Conservation (phyloP, 441 rosid species). For the Gossypium gossypioides region DNA sequence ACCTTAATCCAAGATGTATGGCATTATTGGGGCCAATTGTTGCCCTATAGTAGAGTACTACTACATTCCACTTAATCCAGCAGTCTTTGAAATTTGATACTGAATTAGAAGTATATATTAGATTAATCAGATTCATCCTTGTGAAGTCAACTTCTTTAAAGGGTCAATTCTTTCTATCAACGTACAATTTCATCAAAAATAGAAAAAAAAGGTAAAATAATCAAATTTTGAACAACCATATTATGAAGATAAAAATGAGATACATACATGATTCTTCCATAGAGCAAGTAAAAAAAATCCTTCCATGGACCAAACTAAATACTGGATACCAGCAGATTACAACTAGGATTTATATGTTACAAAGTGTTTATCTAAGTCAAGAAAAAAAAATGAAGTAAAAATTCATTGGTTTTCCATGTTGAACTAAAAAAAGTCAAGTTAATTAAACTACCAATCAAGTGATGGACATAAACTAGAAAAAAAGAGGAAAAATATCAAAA, state of each 20-base stretch:
- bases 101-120: no score
- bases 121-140: no score
- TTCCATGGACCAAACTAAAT: constrained; percentile 48
- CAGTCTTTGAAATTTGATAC: no score
- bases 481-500: background rate
- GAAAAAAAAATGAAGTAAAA: background rate
- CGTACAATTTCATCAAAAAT: no score
- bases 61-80: no score
- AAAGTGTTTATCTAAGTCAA: background rate
- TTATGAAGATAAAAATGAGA: no score
- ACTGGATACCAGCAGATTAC: constrained; percentile 52
- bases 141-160: no score
- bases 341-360: constrained; percentile 8
- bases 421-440: background rate
- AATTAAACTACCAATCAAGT: background rate
- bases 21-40: no score
- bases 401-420: background rate
- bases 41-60: no score
- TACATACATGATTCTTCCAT: constrained; percentile 32
- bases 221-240: background rate
- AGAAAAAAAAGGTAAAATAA: background rate
- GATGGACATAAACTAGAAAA: background rate
- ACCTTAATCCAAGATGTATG: no score
- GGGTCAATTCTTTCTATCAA: no score
- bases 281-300: background rate